Evolutionary conservation across 441 rosid genomes (phyloP), one percentile per base, ranked within the genome.

Genomic region (Arabidopsis hybrid): DNA sequence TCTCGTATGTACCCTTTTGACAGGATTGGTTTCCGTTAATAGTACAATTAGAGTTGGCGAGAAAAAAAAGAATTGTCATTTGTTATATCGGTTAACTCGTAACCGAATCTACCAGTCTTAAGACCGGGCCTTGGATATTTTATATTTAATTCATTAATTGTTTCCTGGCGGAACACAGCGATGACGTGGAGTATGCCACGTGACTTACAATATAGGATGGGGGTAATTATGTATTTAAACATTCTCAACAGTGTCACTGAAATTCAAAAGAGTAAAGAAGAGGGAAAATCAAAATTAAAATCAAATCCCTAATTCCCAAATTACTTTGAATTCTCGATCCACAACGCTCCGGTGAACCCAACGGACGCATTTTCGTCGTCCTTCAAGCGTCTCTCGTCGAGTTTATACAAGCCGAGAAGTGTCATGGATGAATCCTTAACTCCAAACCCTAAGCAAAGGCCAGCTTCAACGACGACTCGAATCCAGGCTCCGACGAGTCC

Each of bases 401-500:
- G 32, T 6, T 2, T 71, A 8, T 26, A n/a, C 12, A 52, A 35
- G 51, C 45, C 3, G 45, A 26, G 32, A 58, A 10, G 13, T n/a
- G 49, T 31, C 71, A 93, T 93, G 97, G 95, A 79, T 0, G 97
- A 89, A 67, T 38, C 76, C 43, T 72, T 88, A 49, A 85, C 95
- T 83, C 99, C 97, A 69, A 86, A 84, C 74, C 83, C 81, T 49
- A 83, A 83, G 81, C 92, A 86, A 72, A 78, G 77, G 73, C 72
- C 82, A 56, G 52, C 9, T 38, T 80, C 89, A 17, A 75, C 72
- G 65, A 71, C 83, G 68, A 60, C 63, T 62, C 86, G 91, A 71
- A 75, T 88, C 63, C 97, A 89, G 74, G 89, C 98, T 49, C 97
- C 97, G 16, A 85, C 85, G 3, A 83, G 85, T 71, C 88, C 95